Percentiles rank a stretch among this genome's conserved stretches.
Evolutionary conservation across 148 eudicot species (phyloP).

Genomic region (Diospyros kaki): DNA sequence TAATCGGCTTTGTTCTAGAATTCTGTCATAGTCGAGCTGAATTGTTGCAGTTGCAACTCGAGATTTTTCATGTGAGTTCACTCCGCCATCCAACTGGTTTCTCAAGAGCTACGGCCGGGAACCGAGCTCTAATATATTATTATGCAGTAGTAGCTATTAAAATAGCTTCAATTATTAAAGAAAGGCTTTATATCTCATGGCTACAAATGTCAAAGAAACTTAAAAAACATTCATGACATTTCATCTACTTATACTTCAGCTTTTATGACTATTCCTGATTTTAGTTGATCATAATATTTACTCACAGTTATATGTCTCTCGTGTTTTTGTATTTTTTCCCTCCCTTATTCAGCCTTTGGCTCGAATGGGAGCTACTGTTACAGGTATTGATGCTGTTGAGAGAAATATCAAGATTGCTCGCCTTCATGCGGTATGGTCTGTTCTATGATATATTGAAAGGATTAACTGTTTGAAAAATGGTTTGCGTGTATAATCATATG

Average conservation of each 20-base stretch:
- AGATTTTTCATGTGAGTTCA: too few species aligned
- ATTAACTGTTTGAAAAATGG: background rate
- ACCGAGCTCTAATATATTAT: background rate
- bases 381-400: slow-evolving; percentile 87
- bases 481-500: background rate
- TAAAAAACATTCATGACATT: background rate
- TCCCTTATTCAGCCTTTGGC: slow-evolving; percentile 74
- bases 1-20: too few species aligned
- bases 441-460: slow-evolving; percentile 3
- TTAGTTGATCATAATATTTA: background rate
- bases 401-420: slow-evolving; percentile 86
- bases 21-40: too few species aligned
- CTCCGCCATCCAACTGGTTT: too few species aligned
- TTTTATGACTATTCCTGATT: background rate
- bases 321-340: background rate
- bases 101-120: too few species aligned
- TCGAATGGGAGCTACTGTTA: slow-evolving; percentile 92
- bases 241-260: background rate
- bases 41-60: too few species aligned
- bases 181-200: background rate
- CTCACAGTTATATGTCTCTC: too few species aligned
- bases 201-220: too few species aligned
- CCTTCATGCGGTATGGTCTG: slow-evolving; percentile 73
- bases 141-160: background rate
- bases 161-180: background rate